Evolutionary conservation across 768 basidiomycete species (phyloP).

Genomic region (Suillus alpinus): DNA sequence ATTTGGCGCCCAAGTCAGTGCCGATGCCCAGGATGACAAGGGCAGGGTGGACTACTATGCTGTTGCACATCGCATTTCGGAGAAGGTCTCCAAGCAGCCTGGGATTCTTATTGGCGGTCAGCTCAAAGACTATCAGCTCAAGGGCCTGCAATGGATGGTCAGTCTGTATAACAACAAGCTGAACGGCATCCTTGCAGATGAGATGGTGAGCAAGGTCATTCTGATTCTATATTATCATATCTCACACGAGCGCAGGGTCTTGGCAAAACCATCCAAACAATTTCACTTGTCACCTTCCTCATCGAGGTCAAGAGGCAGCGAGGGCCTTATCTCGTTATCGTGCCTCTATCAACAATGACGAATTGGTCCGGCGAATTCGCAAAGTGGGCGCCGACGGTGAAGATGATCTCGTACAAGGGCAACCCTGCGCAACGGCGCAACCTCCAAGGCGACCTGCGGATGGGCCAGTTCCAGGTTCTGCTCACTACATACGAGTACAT

Average conservation of each 20-base stretch:
- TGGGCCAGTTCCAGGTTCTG: slow-evolving; percentile 85
- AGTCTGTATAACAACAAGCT: slow-evolving; percentile 94
- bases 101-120: slow-evolving; percentile 78
- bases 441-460: slow-evolving; percentile 73
- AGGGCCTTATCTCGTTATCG: slow-evolving; percentile 95
- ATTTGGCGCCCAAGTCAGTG: slow-evolving; percentile 77
- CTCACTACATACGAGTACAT: slow-evolving; percentile 97
- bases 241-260: slow-evolving; percentile 61
- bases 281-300: slow-evolving; percentile 92
- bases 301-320: slow-evolving; percentile 87
- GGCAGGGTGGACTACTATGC: slow-evolving; percentile 94
- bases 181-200: slow-evolving; percentile 93
- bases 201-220: slow-evolving; percentile 60
- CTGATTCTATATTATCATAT: slow-evolving; percentile 5
- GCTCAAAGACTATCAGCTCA: slow-evolving; percentile 92
- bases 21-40: slow-evolving; percentile 59
- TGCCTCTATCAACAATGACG: slow-evolving; percentile 94
- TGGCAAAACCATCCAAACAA: slow-evolving; percentile 93
- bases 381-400: slow-evolving; percentile 91
- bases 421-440: slow-evolving; percentile 80
- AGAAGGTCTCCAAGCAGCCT: slow-evolving; percentile 78
- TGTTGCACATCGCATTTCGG: slow-evolving; percentile 88
- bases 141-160: slow-evolving; percentile 98
- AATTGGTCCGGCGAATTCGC: slow-evolving; percentile 97
- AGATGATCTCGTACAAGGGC: slow-evolving; percentile 85